Base-by-base conservation (phyloP, 2,329 filamentous ascomycete species). In the Orbilia brochopaga region DNA sequence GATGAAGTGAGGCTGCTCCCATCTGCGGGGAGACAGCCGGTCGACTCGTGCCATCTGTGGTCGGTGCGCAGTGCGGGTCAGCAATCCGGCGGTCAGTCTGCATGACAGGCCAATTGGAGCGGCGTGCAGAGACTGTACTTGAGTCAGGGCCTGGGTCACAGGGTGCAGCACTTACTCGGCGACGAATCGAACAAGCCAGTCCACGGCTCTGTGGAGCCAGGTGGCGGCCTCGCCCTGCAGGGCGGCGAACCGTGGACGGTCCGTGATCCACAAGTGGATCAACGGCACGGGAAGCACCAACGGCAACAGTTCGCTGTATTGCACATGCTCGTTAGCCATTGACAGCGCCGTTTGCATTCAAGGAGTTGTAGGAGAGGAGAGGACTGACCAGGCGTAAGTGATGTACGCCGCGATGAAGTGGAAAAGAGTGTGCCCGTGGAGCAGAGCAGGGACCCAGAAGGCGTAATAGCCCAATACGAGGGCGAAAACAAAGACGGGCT, bases 231-330 rank as follows among this genome's bases (percentile, higher is more conserved):
- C 32, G 42, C 57, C 21, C 44, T 32, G 17, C n/a, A 51, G 44
- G 3, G 15, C 46, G 4, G 17, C 21, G 24, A 51, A 61, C 27
- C 24, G 32, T 32, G 51, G 11, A 5, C 42, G 57, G n/a, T 61
- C 27, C 2, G 23, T 53, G 46, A 52, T 27, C 42, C 21, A 61
- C 44, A 61, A 40, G 37, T 61, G 46, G 2, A 19, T 10, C 4
- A 63, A 19, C n/a, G 35, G 23, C 35, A 63, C 19, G 6, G 42
- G 40, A 10, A 46, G 57, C 7, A 53, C 10, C 17, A 52, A 37
- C 11, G 21, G 21, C 44, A 61, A 46, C 27, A 61, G 27, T 15
- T 46, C 46, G 32, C 57, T 52, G 32, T 11, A n/a, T n/a, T n/a
- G n/a, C n/a, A n/a, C n/a, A n/a, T n/a, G n/a, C n/a, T n/a, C n/a